Percentiles rank a stretch among this genome's conserved stretches.
Conservation (phyloP, 2,329 filamentous ascomycete genomes). For the Coniosporium tulheliwenetii region DNA sequence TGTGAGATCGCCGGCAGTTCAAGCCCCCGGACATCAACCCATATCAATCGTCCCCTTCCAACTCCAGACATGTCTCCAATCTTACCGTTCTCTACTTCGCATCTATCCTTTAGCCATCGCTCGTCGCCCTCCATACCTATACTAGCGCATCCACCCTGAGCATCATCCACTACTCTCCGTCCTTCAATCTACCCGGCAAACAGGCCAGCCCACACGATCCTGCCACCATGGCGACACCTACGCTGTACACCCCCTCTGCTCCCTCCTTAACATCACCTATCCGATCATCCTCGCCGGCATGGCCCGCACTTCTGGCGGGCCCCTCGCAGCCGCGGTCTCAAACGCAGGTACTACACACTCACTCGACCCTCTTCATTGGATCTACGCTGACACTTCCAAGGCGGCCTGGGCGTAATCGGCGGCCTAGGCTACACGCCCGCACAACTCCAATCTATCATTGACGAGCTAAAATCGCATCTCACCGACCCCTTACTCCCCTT, state of each 20-base stretch:
- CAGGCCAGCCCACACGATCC: not conserved
- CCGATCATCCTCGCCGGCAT: constrained; percentile 89
- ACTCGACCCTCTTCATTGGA: constrained; percentile 15
- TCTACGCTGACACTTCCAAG: constrained; percentile 6
- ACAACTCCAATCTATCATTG: constrained; percentile 66
- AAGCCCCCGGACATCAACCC: too few species aligned
- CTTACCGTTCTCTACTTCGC: too few species aligned
- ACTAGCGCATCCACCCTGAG: not conserved
- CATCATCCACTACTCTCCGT: too few species aligned
- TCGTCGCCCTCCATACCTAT: too few species aligned
- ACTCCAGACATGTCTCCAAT: too few species aligned
- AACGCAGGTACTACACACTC: constrained; percentile 70
- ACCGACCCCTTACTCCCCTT: constrained; percentile 56
- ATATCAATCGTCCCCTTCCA: too few species aligned
- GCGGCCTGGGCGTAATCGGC: constrained; percentile 52
- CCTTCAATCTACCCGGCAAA: not conserved
- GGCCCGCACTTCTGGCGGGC: constrained; percentile 68
- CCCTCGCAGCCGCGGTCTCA: constrained; percentile 70
- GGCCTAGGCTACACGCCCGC: constrained; percentile 56
- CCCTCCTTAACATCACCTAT: constrained; percentile 68
- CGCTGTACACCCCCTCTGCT: constrained; percentile 66
- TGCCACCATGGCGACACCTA: constrained; percentile 6
- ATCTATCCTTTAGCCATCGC: too few species aligned
- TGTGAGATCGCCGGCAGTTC: too few species aligned
- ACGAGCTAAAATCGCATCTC: constrained; percentile 69